Evolutionary conservation across 2,329 filamentous ascomycete species (phyloP).

Genomic region (Dothideomycetes sp.): DNA sequence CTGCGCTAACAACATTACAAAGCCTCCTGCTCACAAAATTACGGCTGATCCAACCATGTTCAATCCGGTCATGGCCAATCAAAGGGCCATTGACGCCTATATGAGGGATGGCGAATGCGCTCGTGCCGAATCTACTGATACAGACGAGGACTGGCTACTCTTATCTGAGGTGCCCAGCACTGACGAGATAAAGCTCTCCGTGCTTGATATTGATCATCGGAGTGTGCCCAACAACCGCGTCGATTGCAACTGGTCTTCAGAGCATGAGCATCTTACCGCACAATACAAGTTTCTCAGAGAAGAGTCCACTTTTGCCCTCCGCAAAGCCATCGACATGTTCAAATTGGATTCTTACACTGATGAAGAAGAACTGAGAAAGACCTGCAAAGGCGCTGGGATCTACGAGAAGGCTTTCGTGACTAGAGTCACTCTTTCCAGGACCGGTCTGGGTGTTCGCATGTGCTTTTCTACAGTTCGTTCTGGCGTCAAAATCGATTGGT

Average conservation of each 20-base stretch:
- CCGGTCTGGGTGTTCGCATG: slow-evolving; percentile 58
- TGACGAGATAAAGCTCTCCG: slow-evolving; percentile 2
- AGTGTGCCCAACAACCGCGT: slow-evolving; percentile 42
- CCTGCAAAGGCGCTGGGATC: slow-evolving; percentile 41
- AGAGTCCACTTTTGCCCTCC: slow-evolving; percentile 60
- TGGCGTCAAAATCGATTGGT: slow-evolving; percentile 59
- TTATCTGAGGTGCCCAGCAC: not conserved
- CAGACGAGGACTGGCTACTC: not conserved
- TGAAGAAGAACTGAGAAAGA: slow-evolving; percentile 42
- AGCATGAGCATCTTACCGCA: slow-evolving; percentile 56
- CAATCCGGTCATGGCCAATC: no score
- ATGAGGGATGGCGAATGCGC: not conserved
- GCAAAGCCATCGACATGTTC: slow-evolving; percentile 54
- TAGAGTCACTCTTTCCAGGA: slow-evolving; percentile 53
- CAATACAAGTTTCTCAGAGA: slow-evolving; percentile 71
- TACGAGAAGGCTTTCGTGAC: slow-evolving; percentile 64
- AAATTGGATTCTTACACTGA: slow-evolving; percentile 43
- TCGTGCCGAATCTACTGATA: not conserved
- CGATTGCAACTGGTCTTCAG: slow-evolving; percentile 48
- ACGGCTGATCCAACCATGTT: no score
- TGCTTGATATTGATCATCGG: not conserved
- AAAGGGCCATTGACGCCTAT: not conserved
- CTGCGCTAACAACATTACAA: no score
- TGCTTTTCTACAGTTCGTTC: slow-evolving; percentile 61
- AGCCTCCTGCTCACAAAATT: no score